Conservation (phyloP, 2,329 filamentous ascomycete genomes). For the Penicillium decumbens region DNA sequence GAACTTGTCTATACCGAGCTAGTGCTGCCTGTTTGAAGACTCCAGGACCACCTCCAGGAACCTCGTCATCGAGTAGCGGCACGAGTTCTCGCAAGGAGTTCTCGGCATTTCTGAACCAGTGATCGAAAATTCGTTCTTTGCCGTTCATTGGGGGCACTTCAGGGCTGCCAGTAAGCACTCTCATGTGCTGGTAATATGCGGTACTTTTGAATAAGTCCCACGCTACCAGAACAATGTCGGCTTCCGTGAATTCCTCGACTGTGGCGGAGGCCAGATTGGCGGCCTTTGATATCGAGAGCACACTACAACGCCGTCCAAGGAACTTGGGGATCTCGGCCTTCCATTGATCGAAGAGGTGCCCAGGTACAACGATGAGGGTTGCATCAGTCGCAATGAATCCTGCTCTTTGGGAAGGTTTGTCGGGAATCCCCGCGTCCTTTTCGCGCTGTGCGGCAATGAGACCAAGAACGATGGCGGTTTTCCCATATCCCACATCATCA, state of each 20-base stretch:
- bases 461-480: slow-evolving; percentile 58
- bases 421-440: slow-evolving; percentile 12
- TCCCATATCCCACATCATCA: slow-evolving; percentile 63
- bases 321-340: slow-evolving; percentile 51
- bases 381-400: slow-evolving; percentile 48
- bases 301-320: slow-evolving; percentile 25
- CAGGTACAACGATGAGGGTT: slow-evolving; percentile 58
- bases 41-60: slow-evolving; percentile 14
- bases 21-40: slow-evolving; percentile 27
- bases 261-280: slow-evolving; percentile 43
- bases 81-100: slow-evolving; percentile 43
- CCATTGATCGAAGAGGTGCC: slow-evolving; percentile 57
- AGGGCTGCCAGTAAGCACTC: slow-evolving; percentile 49
- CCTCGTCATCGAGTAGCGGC: slow-evolving; percentile 29
- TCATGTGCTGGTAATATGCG: slow-evolving; percentile 49
- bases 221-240: slow-evolving; percentile 55
- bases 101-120: slow-evolving; percentile 51
- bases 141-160: slow-evolving; percentile 29
- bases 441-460: slow-evolving; percentile 46
- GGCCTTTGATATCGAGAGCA: slow-evolving; percentile 39
- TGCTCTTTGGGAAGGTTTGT: background rate
- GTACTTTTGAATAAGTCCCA: slow-evolving; percentile 47
- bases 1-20: slow-evolving; percentile 26
- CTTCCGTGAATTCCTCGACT: slow-evolving; percentile 45
- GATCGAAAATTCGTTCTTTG: slow-evolving; percentile 47